phyloP scores from a whole-genome alignment of 1,284 basidiomycete species.

The Boletellus dicymbophilus region DNA sequence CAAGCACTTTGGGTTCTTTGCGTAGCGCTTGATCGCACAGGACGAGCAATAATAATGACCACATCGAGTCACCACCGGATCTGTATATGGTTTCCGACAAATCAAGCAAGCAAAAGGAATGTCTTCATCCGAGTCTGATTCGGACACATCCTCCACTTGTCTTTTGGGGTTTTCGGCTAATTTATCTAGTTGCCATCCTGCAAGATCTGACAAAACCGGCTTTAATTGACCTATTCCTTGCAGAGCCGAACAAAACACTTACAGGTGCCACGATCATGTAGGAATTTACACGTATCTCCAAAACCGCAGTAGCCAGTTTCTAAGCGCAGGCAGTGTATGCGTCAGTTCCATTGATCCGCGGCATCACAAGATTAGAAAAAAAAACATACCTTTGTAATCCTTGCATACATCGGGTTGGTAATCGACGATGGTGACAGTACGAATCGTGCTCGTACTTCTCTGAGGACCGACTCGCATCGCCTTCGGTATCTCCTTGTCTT shows the following conservation, averaged over 20 bases:
- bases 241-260: constrained; percentile 35
- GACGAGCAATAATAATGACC: constrained; percentile 97
- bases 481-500: constrained; percentile 80
- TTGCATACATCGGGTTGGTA: constrained; percentile 99
- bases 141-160: constrained; percentile 58
- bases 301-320: constrained; percentile 99
- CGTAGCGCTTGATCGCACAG: constrained; percentile 92
- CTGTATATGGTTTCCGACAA: constrained; percentile 92
- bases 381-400: constrained; percentile 87
- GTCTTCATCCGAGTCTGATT: constrained; percentile 79
- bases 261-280: constrained; percentile 89
- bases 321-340: constrained; percentile 32
- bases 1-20: constrained; percentile 93
- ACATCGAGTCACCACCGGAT: constrained; percentile 95
- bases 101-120: constrained; percentile 97
- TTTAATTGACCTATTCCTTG: constrained; percentile 14
- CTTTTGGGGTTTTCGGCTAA: constrained; percentile 68
- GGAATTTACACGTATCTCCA: constrained; percentile 97
- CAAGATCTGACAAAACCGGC: constrained; percentile 70
- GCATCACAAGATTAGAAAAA: not conserved
- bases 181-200: constrained; percentile 97
- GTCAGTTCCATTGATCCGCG: constrained; percentile 22
- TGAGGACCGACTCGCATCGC: constrained; percentile 92
- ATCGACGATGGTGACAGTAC: constrained; percentile 94
- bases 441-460: constrained; percentile 81